These are phyloP conservation scores for Diaporthe sp. DNA, from an alignment of 2,329 filamentous ascomycete species.

Conservation along the genomic window DNA sequence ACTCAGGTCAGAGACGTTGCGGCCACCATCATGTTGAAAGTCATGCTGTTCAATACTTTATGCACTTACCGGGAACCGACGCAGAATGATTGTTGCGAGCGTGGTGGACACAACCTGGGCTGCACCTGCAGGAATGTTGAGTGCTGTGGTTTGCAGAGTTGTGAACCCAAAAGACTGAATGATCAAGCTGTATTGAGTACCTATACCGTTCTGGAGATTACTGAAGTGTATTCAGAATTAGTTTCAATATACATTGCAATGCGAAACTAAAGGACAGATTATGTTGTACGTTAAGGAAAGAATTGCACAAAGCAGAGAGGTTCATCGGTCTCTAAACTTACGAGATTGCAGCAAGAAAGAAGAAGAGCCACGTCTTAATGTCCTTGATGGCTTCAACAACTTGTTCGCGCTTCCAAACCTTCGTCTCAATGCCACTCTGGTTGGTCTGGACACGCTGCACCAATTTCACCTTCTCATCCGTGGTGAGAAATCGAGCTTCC, in stretches of 20 bases:
- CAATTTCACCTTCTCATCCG: constrained; percentile 12
- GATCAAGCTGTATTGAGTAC: constrained; percentile 18
- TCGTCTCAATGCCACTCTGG: constrained; percentile 19
- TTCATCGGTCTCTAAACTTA: not conserved
- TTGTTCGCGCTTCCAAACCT: constrained; percentile 19
- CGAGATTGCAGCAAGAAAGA: constrained; percentile 21
- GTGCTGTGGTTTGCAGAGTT: constrained; percentile 14
- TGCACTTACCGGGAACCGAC: not conserved
- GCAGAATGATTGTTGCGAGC: constrained; percentile 3
- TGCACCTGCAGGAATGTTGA: constrained; percentile 13
- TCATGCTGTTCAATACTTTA: not conserved
- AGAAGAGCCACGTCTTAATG: constrained; percentile 21
- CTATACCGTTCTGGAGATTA: constrained; percentile 16
- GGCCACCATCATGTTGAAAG: no score
- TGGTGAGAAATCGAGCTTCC: constrained; percentile 8
- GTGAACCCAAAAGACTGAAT: constrained; percentile 24
- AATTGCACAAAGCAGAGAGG: not conserved
- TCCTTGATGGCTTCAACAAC: constrained; percentile 6
- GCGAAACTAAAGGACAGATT: not conserved
- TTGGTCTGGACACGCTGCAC: not conserved
- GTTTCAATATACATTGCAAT: not conserved
- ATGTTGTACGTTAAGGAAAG: no score
- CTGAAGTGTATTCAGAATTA: not conserved
- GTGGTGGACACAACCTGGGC: constrained; percentile 9
- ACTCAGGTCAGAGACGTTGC: not conserved